Evolutionary conservation across 192 early-diverging fungal genomes (phyloP), one percentile per base, ranked within the genome.

Genomic region (Backusella tuberculispora): DNA sequence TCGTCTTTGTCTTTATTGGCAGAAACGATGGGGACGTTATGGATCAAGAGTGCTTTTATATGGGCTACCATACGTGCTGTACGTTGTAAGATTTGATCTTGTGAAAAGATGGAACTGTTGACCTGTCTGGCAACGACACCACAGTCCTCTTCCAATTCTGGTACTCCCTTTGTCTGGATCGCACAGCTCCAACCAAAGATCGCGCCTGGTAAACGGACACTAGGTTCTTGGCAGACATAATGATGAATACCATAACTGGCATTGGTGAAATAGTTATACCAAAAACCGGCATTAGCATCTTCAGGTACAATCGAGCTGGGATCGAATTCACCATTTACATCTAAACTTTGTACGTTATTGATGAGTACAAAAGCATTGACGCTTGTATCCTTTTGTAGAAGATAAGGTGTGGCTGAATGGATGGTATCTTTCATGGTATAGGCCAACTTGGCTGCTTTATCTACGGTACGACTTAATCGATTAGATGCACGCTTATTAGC

Each of bases 181-280:
- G 76, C 77, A 41, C 81, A 82, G 43, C 56, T 53, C 77, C 81
- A 78, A 17, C 66, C 76, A 15, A 43, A 21, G 2, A 60, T 45
- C 8, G 77, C 46, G 0, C 56, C 66, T 17, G 74, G 70, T 0
- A 74, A 15, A 12, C 81, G 69, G 0, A 78, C n/a, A 21, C 68
- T 56, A 0, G 71, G 24, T 66, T 78, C 75, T 6, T 46, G 45
- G 17, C 53, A 63, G 8, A 82, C 77, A 53, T 66, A 82, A 41
- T 76, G 76, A 44, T 82, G 77, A 6, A 82, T 47, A 53, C 81
- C 81, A 43, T 82, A 82, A 34, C 70, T 74, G 6, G 74, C 69
- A 72, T 79, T 74, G 14, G 66, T 45, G 7, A 76, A 76, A 46
- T 82, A 82, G 26, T 75, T 66, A 13, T 69, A 69, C 81, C 81